phyloP scores from a whole-genome alignment of 257 asterid species.

The Rauvolfia tetraphylla region DNA sequence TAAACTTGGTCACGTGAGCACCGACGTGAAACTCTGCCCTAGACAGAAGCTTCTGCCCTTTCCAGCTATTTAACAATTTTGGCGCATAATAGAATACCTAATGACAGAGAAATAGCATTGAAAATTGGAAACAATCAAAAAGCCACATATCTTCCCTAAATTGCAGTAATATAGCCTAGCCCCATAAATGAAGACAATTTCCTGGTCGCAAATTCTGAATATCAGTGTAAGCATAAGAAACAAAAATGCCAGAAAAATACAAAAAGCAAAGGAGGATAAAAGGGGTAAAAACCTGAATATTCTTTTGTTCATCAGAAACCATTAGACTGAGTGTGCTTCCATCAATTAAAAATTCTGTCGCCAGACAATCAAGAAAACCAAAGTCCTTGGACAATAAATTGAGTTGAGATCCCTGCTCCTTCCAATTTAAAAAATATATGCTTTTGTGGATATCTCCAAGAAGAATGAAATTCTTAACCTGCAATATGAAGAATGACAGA shows the following conservation, averaged over 20 bases:
- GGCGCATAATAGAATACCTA: conserved; percentile 95
- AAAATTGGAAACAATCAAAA: neutral
- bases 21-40: conserved; percentile 98
- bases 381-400: conserved; percentile 89
- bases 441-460: conserved; percentile 96
- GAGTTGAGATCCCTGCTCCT: conserved; percentile 94
- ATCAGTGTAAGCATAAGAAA: neutral
- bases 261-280: neutral
- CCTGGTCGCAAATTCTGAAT: neutral
- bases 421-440: conserved; percentile 96
- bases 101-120: conserved; percentile 15
- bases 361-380: conserved; percentile 86
- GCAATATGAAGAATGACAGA: conserved; percentile 27
- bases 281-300: conserved; percentile 70
- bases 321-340: conserved; percentile 93
- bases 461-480: conserved; percentile 95
- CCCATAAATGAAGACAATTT: neutral
- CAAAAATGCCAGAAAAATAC: conserved; percentile 18
- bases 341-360: conserved; percentile 92
- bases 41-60: conserved; percentile 91
- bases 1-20: conserved; percentile 80
- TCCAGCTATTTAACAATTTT: conserved; percentile 92
- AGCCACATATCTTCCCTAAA: neutral
- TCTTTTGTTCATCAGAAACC: conserved; percentile 96
- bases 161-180: neutral